Percentiles rank a stretch among this genome's conserved stretches.
Evolutionary conservation across 2,329 filamentous ascomycete species (phyloP).

Genomic region (Xylaria sp.): DNA sequence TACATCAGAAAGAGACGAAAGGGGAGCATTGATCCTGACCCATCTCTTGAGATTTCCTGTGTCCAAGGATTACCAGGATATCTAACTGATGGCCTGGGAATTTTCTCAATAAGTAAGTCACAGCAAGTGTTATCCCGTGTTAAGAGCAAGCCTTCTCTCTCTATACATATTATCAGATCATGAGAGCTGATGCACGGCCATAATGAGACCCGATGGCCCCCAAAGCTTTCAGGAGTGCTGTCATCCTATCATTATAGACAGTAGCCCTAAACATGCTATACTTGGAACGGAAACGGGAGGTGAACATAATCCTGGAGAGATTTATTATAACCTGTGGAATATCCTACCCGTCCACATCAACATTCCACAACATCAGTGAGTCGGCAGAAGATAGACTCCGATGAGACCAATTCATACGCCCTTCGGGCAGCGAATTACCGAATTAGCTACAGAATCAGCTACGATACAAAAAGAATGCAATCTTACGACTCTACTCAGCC

Average conservation of each 20-base stretch:
- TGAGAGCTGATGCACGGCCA: slow-evolving; percentile 11
- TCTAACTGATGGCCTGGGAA: too few species aligned
- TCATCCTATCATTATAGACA: slow-evolving; percentile 11
- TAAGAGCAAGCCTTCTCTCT: background rate
- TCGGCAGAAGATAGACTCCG: slow-evolving; percentile 4
- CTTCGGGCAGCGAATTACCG: slow-evolving; percentile 29
- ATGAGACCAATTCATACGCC: slow-evolving; percentile 12
- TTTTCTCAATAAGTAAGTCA: too few species aligned
- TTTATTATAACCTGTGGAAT: slow-evolving; percentile 16
- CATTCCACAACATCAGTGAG: background rate
- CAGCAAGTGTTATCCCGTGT: background rate
- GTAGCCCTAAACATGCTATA: background rate
- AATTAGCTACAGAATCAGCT: slow-evolving; percentile 8
- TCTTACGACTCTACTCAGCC: slow-evolving; percentile 5
- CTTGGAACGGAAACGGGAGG: slow-evolving; percentile 4
- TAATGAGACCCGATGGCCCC: slow-evolving; percentile 14
- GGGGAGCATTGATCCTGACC: background rate
- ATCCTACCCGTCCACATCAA: background rate
- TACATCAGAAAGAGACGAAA: background rate
- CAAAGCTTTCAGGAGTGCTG: background rate
- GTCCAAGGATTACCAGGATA: too few species aligned
- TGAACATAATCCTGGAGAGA: background rate
- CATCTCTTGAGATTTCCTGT: background rate
- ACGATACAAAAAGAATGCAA: slow-evolving; percentile 3
- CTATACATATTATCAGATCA: slow-evolving; percentile 6